These are phyloP conservation scores for Botrytis pseudocinerea DNA, from an alignment of 2,329 filamentous ascomycete genomes.

Conservation along the genomic window DNA sequence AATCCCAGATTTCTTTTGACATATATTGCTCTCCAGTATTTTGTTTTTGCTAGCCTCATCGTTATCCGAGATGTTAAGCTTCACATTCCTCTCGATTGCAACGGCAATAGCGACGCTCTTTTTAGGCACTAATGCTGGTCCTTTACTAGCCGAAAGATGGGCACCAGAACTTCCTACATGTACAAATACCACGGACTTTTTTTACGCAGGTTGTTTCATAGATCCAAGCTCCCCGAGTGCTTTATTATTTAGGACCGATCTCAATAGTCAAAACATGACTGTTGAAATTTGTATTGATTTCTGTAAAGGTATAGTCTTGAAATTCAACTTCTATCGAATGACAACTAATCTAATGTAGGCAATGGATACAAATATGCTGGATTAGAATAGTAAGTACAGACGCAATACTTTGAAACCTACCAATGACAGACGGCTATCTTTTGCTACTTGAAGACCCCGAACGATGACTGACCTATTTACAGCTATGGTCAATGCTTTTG, in stretches of 20 bases:
- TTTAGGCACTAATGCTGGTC: slow-evolving; percentile 30
- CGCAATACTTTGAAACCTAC: neutral
- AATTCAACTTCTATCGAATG: neutral
- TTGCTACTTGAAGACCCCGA: neutral
- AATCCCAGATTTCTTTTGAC: neutral
- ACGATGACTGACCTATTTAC: slow-evolving; percentile 19
- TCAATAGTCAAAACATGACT: slow-evolving; percentile 41
- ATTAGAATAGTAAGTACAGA: slow-evolving; percentile 36
- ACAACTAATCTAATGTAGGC: slow-evolving; percentile 29
- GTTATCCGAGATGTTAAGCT: slow-evolving; percentile 27
- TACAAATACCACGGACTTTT: slow-evolving; percentile 39
- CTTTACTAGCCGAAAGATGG: slow-evolving; percentile 24
- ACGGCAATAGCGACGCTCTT: slow-evolving; percentile 32
- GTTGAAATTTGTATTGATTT: slow-evolving; percentile 42
- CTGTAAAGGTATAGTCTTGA: slow-evolving; percentile 40
- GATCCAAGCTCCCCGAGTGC: slow-evolving; percentile 37
- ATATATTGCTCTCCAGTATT: neutral
- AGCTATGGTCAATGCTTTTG: slow-evolving; percentile 39
- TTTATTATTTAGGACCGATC: slow-evolving; percentile 37
- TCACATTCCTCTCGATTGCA: slow-evolving; percentile 31
- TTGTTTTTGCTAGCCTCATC: neutral
- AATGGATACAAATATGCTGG: slow-evolving; percentile 43
- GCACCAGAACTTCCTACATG: slow-evolving; percentile 36
- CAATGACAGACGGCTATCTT: neutral
- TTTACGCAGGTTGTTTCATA: slow-evolving; percentile 42